Evolutionary conservation across 345 rosid genomes (phyloP), one percentile per base, ranked within the genome.

Genomic region (Gossypium anomalum): DNA sequence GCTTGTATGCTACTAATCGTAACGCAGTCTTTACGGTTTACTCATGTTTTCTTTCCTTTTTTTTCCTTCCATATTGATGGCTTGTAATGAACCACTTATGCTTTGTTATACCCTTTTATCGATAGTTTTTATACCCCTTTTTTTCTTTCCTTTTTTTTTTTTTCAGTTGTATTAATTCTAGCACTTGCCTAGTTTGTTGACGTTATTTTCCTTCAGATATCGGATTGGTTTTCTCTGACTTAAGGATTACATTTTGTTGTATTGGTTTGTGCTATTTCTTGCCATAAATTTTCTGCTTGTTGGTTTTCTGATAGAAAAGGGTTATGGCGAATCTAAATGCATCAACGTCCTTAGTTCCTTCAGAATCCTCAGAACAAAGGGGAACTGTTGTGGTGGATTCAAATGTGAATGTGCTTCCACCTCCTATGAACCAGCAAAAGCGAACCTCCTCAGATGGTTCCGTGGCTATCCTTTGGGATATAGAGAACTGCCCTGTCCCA

Each of bases 401-500:
- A 3, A 86, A 74, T 75, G 69, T 74, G 78, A 80, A 65, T 48
- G 27, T 71, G 23, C 65, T 59, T 55, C 92, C 79, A 58, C 74
- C 86, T 66, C 34, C 78, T 38, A 3, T 22, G 59, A 77, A 17
- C 75, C 83, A 71, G 77, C 90, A 76, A 67, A 84, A 55, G 34
- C 79, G 80, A 47, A 65, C 19, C 70, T 77, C 83, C 56, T 74
- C 78, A 2, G 88, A 89, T 66, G 92, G 97, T 82, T 92, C 98
- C 7, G 83, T 88, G 10, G 97, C 94, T 9, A 88, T 96, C 73
- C 93, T 96, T 20, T 93, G 99, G 99, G 99, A 96, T 80, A 96
- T 93, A 23, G 97, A 96, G 80, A 96, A 96, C 72, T 93, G 98
- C 75, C 93, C 89, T 52, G 91, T 96, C 10, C 99, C 98, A 10